Percentiles rank a stretch among this genome's conserved stretches.
phyloP scores from a whole-genome alignment of 257 asterid genomes.

The Galeopsis tetrahit region DNA sequence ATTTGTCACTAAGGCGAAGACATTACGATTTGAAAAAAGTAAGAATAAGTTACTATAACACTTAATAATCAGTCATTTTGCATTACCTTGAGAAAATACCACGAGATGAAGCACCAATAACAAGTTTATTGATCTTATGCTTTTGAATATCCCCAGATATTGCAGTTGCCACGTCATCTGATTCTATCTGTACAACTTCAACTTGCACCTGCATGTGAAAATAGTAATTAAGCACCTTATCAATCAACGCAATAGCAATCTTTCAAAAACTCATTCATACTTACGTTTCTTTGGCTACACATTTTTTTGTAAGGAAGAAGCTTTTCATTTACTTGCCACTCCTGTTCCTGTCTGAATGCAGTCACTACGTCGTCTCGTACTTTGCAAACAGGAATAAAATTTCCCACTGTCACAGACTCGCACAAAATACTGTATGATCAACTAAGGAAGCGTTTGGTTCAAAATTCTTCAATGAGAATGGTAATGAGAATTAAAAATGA shows the following conservation, averaged over 20 bases:
- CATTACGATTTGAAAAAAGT: background rate
- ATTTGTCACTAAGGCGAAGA: background rate
- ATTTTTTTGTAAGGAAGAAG: conserved; percentile 73
- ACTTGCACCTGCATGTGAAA: conserved; percentile 65
- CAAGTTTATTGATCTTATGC: conserved; percentile 58
- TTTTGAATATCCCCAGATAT: conserved; percentile 51
- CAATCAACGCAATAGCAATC: background rate
- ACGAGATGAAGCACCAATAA: conserved; percentile 76
- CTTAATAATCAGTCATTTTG: background rate
- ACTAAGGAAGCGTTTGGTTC: background rate
- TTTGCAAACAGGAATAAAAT: conserved; percentile 65
- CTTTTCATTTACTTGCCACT: conserved; percentile 66
- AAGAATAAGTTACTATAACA: background rate
- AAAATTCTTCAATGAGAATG: background rate
- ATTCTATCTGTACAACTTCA: conserved; percentile 71
- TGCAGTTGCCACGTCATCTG: conserved; percentile 69
- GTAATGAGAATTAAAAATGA: background rate
- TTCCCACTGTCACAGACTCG: conserved; percentile 66
- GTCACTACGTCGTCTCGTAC: conserved; percentile 79
- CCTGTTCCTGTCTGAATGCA: conserved; percentile 71
- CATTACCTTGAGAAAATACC: conserved; percentile 71
- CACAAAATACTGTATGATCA: background rate
- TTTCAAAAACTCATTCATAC: background rate
- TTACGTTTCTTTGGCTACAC: conserved; percentile 64
- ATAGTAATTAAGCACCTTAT: background rate